Percentiles rank a stretch among this genome's conserved stretches.
Evolutionary conservation across 495 filamentous ascomycete genomes (phyloP).

Genomic region (Podospora pseudopauciseta): DNA sequence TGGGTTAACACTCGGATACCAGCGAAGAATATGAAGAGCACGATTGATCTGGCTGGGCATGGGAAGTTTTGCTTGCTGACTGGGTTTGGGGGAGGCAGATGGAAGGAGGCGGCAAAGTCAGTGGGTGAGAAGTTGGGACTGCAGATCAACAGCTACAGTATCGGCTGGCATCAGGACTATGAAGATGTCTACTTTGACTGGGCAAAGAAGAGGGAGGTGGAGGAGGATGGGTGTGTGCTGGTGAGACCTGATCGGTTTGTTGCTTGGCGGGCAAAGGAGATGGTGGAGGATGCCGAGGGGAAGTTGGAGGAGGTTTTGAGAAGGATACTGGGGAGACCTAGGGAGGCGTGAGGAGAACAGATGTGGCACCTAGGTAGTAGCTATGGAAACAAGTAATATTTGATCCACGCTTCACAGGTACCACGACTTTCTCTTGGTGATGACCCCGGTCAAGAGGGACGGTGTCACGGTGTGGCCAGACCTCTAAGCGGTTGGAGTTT

Average conservation of each 20-base stretch:
- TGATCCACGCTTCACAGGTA: not conserved
- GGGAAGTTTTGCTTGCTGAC: slow-evolving; percentile 37
- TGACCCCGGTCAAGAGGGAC: no score
- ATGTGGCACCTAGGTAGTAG: not conserved
- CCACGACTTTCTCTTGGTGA: not conserved
- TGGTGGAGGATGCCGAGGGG: slow-evolving; percentile 19
- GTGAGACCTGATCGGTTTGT: slow-evolving; percentile 46
- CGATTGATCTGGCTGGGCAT: slow-evolving; percentile 40
- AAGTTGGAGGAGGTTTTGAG: slow-evolving; percentile 30
- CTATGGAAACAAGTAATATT: not conserved
- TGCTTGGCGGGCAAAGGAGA: slow-evolving; percentile 36
- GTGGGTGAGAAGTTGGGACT: slow-evolving; percentile 24
- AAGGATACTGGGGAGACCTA: slow-evolving; percentile 21
- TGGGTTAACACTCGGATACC: slow-evolving; percentile 38
- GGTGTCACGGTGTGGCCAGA: no score
- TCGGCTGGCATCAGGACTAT: slow-evolving; percentile 41
- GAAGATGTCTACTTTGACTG: slow-evolving; percentile 40
- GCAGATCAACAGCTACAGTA: slow-evolving; percentile 32
- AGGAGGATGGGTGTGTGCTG: slow-evolving; percentile 39
- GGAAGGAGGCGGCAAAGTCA: slow-evolving; percentile 30
- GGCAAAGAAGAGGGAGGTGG: slow-evolving; percentile 34
- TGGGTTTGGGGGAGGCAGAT: slow-evolving; percentile 35
- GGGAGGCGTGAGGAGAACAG: not conserved
- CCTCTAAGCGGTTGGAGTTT: not conserved
- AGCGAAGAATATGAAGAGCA: slow-evolving; percentile 25